Evolutionary conservation across 345 rosid genomes (phyloP).

Genomic region (Eucalyptus marginata): DNA sequence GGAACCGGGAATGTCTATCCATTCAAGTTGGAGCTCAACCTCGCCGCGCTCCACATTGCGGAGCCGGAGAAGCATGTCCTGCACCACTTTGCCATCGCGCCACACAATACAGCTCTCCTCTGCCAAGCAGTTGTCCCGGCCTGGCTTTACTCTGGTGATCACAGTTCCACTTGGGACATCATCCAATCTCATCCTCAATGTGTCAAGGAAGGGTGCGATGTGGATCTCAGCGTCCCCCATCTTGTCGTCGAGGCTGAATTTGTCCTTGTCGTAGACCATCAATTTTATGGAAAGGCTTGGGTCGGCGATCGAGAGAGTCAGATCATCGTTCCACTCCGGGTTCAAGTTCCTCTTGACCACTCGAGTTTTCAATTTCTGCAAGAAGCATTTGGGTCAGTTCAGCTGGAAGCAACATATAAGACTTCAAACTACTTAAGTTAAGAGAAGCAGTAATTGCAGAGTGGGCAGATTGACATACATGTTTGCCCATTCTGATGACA

Average conservation of each 20-base stretch:
- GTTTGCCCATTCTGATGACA: not conserved
- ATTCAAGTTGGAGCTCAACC: constrained; percentile 19
- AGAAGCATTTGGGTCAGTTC: not conserved
- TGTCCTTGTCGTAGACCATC: constrained; percentile 7
- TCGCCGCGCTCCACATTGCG: not conserved
- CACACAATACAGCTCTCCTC: constrained; percentile 2
- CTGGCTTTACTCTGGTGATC: not conserved
- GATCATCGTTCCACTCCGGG: constrained; percentile 73
- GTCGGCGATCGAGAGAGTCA: constrained; percentile 55
- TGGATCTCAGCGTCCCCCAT: not conserved
- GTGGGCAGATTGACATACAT: not conserved
- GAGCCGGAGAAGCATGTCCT: constrained; percentile 1
- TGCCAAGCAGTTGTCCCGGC: not conserved
- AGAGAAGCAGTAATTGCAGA: not conserved
- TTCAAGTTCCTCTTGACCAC: constrained; percentile 44
- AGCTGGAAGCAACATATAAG: not conserved
- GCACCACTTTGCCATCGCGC: not conserved
- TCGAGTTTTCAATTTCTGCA: constrained; percentile 71
- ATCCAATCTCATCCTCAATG: not conserved
- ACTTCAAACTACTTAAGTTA: not conserved
- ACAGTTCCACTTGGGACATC: not conserved
- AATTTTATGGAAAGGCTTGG: constrained; percentile 44
- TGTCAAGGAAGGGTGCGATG: not conserved
- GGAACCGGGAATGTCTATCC: constrained; percentile 16
- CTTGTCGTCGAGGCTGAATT: not conserved